Conservation (phyloP, 441 rosid species). For the Metrosideros polymorpha region DNA sequence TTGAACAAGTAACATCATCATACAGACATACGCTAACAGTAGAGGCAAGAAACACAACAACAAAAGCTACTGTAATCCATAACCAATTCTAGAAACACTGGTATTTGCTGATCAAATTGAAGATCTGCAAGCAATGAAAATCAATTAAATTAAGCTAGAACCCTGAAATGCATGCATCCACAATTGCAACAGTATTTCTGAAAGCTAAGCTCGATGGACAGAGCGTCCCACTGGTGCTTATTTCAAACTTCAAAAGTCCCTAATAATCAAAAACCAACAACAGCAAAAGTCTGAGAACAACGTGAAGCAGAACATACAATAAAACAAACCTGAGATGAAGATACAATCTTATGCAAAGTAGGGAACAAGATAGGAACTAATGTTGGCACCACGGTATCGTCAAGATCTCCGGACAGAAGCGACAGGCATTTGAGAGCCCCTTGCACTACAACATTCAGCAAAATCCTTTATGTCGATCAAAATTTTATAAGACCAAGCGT, state of each 20-base stretch:
- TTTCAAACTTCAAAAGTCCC: not conserved
- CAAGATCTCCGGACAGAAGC: constrained; percentile 80
- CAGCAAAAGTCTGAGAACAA: not conserved
- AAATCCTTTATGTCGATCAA: not conserved
- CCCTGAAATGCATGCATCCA: not conserved
- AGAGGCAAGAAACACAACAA: not conserved
- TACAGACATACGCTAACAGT: not conserved
- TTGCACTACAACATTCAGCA: constrained; percentile 36
- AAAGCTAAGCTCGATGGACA: not conserved
- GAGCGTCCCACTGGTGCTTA: not conserved
- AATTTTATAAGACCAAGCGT: not conserved
- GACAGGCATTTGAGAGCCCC: constrained; percentile 92
- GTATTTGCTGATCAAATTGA: not conserved
- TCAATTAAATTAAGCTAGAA: not conserved
- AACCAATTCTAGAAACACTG: not conserved
- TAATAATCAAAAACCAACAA: not conserved
- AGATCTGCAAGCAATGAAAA: not conserved
- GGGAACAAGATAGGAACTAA: constrained; percentile 82
- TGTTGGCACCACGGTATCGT: constrained; percentile 65
- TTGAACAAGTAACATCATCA: not conserved
- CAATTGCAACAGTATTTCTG: not conserved
- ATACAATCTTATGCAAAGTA: constrained; percentile 65
- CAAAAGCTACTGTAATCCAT: not conserved
- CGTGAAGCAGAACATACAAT: not conserved
- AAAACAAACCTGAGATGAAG: constrained; percentile 67